Conservation (phyloP, 2,329 filamentous ascomycete species). For the Sporothrix humicola region DNA sequence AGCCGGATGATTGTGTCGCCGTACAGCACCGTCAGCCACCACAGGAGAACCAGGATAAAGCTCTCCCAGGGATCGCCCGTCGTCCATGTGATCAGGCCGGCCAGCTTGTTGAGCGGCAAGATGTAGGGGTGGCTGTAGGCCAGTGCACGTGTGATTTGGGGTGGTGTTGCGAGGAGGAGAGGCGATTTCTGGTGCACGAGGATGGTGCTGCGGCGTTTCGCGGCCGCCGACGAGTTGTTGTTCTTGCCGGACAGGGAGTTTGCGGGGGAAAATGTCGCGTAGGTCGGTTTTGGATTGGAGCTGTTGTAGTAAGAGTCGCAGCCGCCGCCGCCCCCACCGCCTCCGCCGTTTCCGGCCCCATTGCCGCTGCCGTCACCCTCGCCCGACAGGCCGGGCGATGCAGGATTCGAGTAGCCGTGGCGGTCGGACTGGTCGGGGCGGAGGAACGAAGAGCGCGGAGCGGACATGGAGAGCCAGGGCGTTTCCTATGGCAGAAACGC, state of each 20-base stretch:
- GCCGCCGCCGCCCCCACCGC: conserved; percentile 39
- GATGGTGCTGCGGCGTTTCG: conserved; percentile 84
- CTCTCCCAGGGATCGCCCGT: conserved; percentile 95
- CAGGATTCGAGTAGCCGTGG: conserved; percentile 42
- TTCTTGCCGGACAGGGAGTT: conserved; percentile 70
- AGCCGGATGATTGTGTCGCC: conserved; percentile 81
- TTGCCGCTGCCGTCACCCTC: conserved; percentile 33
- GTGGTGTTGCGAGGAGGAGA: conserved; percentile 87
- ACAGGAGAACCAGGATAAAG: conserved; percentile 82
- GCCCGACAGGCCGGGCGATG: conserved; percentile 29
- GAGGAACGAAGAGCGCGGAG: conserved; percentile 48
- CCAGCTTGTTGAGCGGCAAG: conserved; percentile 82
- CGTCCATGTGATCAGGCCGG: conserved; percentile 90
- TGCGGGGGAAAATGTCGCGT: conserved; percentile 87
- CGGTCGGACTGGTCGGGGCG: conserved; percentile 40
- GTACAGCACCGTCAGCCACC: conserved; percentile 87
- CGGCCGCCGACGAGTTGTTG: conserved; percentile 57
- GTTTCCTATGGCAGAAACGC: conserved; percentile 46
- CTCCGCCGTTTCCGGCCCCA: conserved; percentile 33
- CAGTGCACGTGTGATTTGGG: conserved; percentile 89
- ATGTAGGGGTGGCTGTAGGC: conserved; percentile 97
- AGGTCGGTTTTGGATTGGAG: conserved; percentile 65
- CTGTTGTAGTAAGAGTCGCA: conserved; percentile 43
- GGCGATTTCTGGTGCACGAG: conserved; percentile 97
- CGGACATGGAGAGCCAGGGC: conserved; percentile 62